These are phyloP conservation scores for Medicago lupulina DNA, from an alignment of 306 rosid species.

Conservation along the genomic window DNA sequence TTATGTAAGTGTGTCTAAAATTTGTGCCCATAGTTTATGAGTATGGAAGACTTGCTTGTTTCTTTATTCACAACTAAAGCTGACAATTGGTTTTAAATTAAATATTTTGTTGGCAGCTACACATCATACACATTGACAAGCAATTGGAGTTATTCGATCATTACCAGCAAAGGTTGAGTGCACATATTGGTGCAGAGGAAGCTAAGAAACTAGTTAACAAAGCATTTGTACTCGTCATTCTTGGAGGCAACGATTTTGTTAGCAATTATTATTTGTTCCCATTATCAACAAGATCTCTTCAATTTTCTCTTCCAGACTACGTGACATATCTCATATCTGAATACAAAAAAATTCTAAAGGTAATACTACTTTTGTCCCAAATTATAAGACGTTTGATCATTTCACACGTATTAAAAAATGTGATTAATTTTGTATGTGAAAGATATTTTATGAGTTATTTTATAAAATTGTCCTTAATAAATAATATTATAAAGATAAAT, in stretches of 20 bases:
- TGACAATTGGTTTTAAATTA: neutral
- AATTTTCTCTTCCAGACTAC: constrained; percentile 79
- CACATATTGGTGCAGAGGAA: constrained; percentile 56
- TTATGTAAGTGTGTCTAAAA: too few relatives aligned
- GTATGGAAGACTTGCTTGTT: too few relatives aligned
- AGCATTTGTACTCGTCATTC: constrained; percentile 67
- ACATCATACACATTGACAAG: constrained; percentile 64
- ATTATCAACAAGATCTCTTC: constrained; percentile 82
- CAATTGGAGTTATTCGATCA: constrained; percentile 66
- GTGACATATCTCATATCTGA: constrained; percentile 71
- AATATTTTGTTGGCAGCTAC: constrained; percentile 52
- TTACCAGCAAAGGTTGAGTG: constrained; percentile 66
- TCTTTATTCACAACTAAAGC: neutral
- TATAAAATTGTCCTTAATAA: too few relatives aligned
- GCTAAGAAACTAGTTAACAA: constrained; percentile 51
- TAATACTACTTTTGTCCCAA: too few relatives aligned
- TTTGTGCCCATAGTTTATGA: too few relatives aligned
- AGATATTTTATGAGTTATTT: too few relatives aligned
- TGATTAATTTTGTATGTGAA: too few relatives aligned
- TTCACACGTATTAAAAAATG: too few relatives aligned
- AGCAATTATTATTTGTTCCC: constrained; percentile 85
- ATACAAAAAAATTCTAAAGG: constrained; percentile 55
- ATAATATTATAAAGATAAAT: too few relatives aligned
- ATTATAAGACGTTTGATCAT: too few relatives aligned
- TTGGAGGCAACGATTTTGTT: constrained; percentile 91